Base-by-base conservation (phyloP, 768 basidiomycete genomes). In the Boletus sp. region DNA sequence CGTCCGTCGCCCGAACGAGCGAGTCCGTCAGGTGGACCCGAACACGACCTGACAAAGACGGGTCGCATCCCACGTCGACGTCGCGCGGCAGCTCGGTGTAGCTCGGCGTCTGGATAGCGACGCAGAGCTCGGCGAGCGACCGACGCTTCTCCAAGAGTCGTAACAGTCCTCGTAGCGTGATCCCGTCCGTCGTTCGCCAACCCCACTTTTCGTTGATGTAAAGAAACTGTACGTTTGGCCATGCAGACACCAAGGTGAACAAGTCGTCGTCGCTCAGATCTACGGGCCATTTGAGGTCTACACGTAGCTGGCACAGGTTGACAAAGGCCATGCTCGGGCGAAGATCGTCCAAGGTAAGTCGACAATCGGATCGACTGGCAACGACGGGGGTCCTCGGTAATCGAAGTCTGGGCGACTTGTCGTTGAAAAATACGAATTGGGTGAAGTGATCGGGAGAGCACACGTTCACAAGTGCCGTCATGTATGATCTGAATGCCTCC, bases 231-330 rank as follows among this genome's bases (percentile, higher is more conserved):
- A 53, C 3, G 5, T 15, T 24, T 33, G 39, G 41, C 50, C 40
- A 55, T 8, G 50, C 41, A 9, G 52, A 47, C 1, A 7, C 61
- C 17, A 63, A 28, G 6, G 5, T n/a, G 3, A 56, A 29, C 6
- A 62, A 3, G 17, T 52, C 52, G 3, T 7, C n/a, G 20, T 56
- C 55, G 12, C 24, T 29, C 29, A 64, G 11, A 12, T 9, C 9
- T 2, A 63, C 37, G 2, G 32, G 8, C 48, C 55, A 60, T 4
- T 5, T 15, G 18, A 50, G 17, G 12, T 56, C n/a, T 32, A 64
- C 2, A 0, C 12, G 1, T 5, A 63, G 0, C 9, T 1, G 8
- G 20, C 44, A 41, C 15, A 63, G 54, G 14, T 54, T 42, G 7
- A 10, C 2, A 37, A 60, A 40, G 9, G 24, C 11, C 49, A 44